Base-by-base conservation (phyloP, 768 basidiomycete species). In the Leccinellum albellum region DNA sequence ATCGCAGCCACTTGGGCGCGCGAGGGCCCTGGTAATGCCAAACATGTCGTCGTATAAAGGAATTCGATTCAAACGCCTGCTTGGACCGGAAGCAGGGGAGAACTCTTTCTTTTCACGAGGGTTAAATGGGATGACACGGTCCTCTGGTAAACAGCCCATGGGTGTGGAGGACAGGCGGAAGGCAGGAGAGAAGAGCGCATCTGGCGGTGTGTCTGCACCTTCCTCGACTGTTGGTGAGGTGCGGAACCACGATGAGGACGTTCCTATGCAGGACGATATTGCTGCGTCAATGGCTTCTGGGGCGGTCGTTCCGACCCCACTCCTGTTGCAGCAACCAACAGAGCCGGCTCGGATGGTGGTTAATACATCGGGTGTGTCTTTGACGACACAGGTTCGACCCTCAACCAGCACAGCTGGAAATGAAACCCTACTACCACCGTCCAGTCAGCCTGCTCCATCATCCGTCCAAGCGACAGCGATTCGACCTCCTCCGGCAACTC, bases 91-190 rank as follows among this genome's bases (percentile, higher is more conserved):
- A 21, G 42, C 28, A 24, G 35, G 62, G 6, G 62, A 63, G 13
- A 64, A 63, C 14, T 4, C 64, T 4, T 70, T 69, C 55, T 69
- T 68, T 45, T 69, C 68, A 23, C 59, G 68, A 23, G 68, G 56
- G 7, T 35, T 70, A 57, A 46, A 4, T 21, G 37, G 61, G 10
- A 28, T 13, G 6, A 6, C 15, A 3, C 52, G 51, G 7, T 17
- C 12, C 40, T 42, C 57, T 45, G 24, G 9, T 14, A 63, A 58
- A 1, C 51, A 26, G 5, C 29, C 32, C 3, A 32, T 12, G 20
- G 55, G 21, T 7, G 17, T 14, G 4, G 63, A 6, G 20, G 46
- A 55, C 17, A 40, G 37, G 40, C 46, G 24, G 26, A 20, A 5
- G 49, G 48, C 24, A 24, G 5, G 29, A 23, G 44, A 23, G 40